phyloP scores from a whole-genome alignment of 352 stramenopile species.

The Phytophthora europaea region DNA sequence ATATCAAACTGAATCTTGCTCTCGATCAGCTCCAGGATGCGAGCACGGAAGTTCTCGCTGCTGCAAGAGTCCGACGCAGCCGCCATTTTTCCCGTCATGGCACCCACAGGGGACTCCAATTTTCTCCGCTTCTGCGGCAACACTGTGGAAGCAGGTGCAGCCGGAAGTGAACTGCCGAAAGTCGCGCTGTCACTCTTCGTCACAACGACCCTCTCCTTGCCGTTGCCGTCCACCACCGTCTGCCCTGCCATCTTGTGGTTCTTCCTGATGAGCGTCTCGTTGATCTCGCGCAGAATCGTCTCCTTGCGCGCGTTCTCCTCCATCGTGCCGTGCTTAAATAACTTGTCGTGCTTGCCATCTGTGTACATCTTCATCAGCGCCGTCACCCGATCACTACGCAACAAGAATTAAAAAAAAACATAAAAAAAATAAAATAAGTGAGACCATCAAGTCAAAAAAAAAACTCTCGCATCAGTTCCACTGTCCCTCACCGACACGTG shows the following conservation, averaged over 20 bases:
- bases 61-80: constrained; percentile 27
- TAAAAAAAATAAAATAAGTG: constrained; percentile 26
- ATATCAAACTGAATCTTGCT: constrained; percentile 89
- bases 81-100: background rate
- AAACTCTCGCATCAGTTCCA: background rate
- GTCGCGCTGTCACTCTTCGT: constrained; percentile 27
- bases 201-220: constrained; percentile 24
- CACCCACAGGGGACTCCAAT: constrained; percentile 15
- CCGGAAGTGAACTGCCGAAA: background rate
- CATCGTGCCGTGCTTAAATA: constrained; percentile 82
- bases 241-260: constrained; percentile 55
- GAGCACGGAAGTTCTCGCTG: constrained; percentile 64
- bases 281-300: constrained; percentile 70
- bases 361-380: constrained; percentile 84
- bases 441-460: constrained; percentile 8
- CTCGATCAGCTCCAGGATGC: constrained; percentile 80
- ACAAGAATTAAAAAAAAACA: background rate
- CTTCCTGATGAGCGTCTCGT: constrained; percentile 54
- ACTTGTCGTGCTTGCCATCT: constrained; percentile 84
- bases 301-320: constrained; percentile 82
- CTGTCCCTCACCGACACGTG: constrained; percentile 69
- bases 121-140: constrained; percentile 39
- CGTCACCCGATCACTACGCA: constrained; percentile 68
- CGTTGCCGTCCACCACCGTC: constrained; percentile 25
- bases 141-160: background rate